Conservation (phyloP, 2,329 filamentous ascomycete genomes). For the Lasiodiplodia sp. region DNA sequence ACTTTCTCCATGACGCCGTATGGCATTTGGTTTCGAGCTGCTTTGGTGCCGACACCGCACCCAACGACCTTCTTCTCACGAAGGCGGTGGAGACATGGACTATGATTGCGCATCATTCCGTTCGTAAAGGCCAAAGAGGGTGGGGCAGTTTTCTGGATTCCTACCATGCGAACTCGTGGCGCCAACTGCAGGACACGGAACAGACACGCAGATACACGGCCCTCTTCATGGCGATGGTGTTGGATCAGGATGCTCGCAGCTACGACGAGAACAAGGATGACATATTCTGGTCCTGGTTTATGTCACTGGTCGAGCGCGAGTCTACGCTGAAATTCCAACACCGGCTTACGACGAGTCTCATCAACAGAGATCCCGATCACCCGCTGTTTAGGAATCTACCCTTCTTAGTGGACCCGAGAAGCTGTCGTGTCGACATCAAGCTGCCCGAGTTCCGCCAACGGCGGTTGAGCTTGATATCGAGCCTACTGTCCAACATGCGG, state of each 20-base stretch:
- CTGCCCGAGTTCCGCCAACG: conserved; percentile 61
- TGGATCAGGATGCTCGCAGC: conserved; percentile 49
- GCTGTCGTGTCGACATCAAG: conserved; percentile 56
- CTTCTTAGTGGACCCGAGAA: conserved; percentile 49
- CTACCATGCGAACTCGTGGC: conserved; percentile 61
- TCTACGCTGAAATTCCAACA: conserved; percentile 69
- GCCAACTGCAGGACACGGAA: conserved; percentile 54
- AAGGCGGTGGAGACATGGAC: conserved; percentile 64
- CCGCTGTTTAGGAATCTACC: conserved; percentile 65
- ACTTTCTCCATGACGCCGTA: conserved; percentile 57
- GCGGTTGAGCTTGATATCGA: conserved; percentile 63
- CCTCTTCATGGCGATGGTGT: conserved; percentile 53
- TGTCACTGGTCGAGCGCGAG: conserved; percentile 65
- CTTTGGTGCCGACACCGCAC: conserved; percentile 64
- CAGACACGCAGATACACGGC: conserved; percentile 55
- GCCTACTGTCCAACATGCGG: conserved; percentile 66
- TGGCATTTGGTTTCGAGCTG: conserved; percentile 65
- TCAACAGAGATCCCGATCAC: conserved; percentile 56
- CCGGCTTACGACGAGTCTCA: conserved; percentile 60
- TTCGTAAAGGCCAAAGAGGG: conserved; percentile 53
- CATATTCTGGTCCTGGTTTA: conserved; percentile 62
- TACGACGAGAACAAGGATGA: conserved; percentile 55
- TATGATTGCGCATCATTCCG: conserved; percentile 55
- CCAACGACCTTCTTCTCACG: conserved; percentile 62
- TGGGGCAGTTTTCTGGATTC: conserved; percentile 65